Percentiles rank a stretch among this genome's conserved stretches.
Evolutionary conservation across 2,329 filamentous ascomycete genomes (phyloP).

Genomic region (Clonostachys solani): DNA sequence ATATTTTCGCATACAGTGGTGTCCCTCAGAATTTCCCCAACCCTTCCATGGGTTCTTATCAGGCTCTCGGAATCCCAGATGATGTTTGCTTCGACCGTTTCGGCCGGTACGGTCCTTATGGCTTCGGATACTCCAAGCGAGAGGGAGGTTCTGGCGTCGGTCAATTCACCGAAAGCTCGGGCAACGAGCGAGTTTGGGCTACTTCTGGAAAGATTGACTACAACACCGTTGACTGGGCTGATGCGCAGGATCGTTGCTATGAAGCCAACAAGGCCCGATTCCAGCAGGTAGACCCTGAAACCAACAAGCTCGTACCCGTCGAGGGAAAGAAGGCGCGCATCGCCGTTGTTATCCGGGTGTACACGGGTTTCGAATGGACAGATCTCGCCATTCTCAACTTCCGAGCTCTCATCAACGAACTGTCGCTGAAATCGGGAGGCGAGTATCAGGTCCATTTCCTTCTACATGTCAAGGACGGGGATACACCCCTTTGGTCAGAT

Average conservation of each 20-base stretch:
- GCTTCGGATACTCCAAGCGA: constrained; percentile 72
- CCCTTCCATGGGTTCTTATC: constrained; percentile 72
- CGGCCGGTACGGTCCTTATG: constrained; percentile 79
- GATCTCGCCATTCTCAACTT: constrained; percentile 75
- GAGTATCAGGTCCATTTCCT: constrained; percentile 83
- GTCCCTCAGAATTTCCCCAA: constrained; percentile 75
- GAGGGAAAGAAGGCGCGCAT: constrained; percentile 51
- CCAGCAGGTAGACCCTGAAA: constrained; percentile 28
- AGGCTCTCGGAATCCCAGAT: constrained; percentile 66
- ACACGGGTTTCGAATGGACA: constrained; percentile 75
- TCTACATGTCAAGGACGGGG: constrained; percentile 77
- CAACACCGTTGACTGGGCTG: constrained; percentile 48
- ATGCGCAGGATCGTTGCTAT: constrained; percentile 48
- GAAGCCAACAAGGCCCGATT: constrained; percentile 62
- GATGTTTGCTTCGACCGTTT: constrained; percentile 88
- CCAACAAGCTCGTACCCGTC: constrained; percentile 22
- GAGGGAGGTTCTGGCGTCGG: constrained; percentile 69
- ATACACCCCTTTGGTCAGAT: constrained; percentile 78
- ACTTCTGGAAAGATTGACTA: constrained; percentile 53
- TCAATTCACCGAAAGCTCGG: constrained; percentile 68
- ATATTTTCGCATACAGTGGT: constrained; percentile 65
- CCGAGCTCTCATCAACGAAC: constrained; percentile 74
- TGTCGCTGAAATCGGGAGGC: constrained; percentile 71
- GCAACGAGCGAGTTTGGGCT: constrained; percentile 56
- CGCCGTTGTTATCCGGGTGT: constrained; percentile 76